These are phyloP conservation scores for Naematelia aurantialba DNA, from an alignment of 768 basidiomycete genomes.

Conservation along the genomic window DNA sequence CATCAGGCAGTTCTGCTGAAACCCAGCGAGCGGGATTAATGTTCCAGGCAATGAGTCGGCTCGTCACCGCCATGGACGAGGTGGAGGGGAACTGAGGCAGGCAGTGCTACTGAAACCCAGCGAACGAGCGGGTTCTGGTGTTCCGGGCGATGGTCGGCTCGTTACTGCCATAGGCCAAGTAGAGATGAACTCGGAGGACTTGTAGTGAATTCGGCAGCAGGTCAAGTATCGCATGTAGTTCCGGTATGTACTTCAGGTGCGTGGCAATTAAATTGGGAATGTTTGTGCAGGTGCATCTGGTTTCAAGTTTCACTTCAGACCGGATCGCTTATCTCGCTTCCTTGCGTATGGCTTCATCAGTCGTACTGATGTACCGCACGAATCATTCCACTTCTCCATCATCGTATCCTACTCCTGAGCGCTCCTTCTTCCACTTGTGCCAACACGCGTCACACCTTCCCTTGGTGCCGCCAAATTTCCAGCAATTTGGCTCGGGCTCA, in stretches of 20 bases:
- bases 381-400: neutral
- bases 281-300: no score
- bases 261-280: no score
- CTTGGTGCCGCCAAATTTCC: neutral
- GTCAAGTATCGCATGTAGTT: no score
- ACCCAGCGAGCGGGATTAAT: conserved; percentile 45
- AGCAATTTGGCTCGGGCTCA: neutral
- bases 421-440: neutral
- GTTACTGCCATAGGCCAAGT: no score
- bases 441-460: neutral
- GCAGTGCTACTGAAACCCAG: neutral
- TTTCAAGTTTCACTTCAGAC: no score
- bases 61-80: conserved; percentile 46
- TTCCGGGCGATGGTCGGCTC: no score
- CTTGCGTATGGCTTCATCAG: neutral
- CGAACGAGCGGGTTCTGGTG: no score
- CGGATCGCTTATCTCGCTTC: no score
- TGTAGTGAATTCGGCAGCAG: no score
- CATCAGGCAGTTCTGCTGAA: conserved; percentile 20
- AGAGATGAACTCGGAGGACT: no score
- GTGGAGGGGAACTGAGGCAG: conserved; percentile 31
- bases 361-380: neutral
- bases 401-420: neutral
- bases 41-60: conserved; percentile 44
- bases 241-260: no score